Base-by-base conservation (phyloP, 2,329 filamentous ascomycete genomes). In the Fusarium torreyae region DNA sequence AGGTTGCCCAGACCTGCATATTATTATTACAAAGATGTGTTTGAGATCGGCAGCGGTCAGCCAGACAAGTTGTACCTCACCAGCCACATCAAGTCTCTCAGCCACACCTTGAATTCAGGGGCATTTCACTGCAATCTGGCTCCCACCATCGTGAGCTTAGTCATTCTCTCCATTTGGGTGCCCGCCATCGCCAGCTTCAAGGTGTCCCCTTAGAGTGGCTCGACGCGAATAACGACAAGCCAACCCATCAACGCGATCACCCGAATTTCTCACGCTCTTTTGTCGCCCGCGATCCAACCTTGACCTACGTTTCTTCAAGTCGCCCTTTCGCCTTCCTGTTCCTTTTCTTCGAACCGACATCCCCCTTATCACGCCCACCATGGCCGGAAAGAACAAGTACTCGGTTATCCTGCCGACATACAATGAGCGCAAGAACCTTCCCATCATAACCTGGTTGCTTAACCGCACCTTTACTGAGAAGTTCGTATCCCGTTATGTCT, bases 331-430 rank as follows among this genome's bases (percentile, higher is more conserved):
- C 39, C 28, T 24, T 20, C 18, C 45, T 26, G 28, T 42, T 20
- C 36, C 26, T n/a, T n/a, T 61, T 33, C 42, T 51, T 57, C 46
- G 28, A 55, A 55, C 42, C 55, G 20, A 50, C 49, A 57, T 44
- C 45, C 38, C 28, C 57, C 54, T 36, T 60, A 68, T 22, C 39
- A 52, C 55, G 34, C 28, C 49, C 70, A 72, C 72, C 74, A 88
- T 88, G 86, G 84, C 85, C 26, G 36, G 56, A 59, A 84, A 83
- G 73, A 77, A 96, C 87, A 97, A 95, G 84, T 99, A 98, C 88
- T 97, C 95, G 73, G 91, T 99, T 79, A 95, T 99, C 78, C 89
- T 99, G 71, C 96, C 96, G 60, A 99, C 96, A 67, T 99, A 97
- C 89, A 98, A 99, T 81, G 96, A 99, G 88, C 93, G 96, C 79